Conservation (phyloP, 352 stramenopile genomes). For the Phytophthora melonis region DNA sequence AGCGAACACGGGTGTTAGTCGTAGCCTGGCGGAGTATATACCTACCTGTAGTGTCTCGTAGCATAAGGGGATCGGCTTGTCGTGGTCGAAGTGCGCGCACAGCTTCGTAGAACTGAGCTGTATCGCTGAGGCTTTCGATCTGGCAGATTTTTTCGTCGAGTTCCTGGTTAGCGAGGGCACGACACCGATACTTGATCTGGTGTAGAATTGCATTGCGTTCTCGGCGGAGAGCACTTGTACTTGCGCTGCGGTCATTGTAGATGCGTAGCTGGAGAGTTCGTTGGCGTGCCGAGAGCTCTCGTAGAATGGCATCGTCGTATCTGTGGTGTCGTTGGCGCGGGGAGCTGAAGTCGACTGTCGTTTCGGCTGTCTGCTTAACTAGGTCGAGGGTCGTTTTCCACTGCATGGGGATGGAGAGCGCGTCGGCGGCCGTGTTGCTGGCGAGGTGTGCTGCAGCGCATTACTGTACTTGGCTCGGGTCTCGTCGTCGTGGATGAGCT, state of each 20-base stretch:
- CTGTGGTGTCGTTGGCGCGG: neutral
- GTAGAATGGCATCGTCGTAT: neutral
- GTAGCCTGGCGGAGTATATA: neutral
- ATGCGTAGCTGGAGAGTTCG: neutral
- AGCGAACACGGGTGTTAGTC: neutral
- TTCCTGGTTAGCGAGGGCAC: neutral
- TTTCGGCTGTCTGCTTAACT: neutral
- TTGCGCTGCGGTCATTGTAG: neutral
- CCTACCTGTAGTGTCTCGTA: neutral
- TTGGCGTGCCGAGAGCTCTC: neutral
- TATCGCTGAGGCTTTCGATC: neutral
- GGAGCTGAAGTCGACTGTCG: neutral
- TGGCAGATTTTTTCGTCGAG: neutral
- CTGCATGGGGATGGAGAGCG: neutral
- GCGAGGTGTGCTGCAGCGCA: neutral
- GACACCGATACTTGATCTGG: neutral
- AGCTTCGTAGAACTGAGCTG: neutral
- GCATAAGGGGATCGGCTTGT: neutral
- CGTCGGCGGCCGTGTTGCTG: too few species aligned
- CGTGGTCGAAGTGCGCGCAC: neutral
- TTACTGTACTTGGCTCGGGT: neutral
- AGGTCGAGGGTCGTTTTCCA: too few species aligned
- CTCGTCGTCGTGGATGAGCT: neutral
- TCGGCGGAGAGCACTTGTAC: neutral
- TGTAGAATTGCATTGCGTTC: neutral